Base-by-base conservation (phyloP, 2,329 filamentous ascomycete genomes). In the Aspergillus sp. region DNA sequence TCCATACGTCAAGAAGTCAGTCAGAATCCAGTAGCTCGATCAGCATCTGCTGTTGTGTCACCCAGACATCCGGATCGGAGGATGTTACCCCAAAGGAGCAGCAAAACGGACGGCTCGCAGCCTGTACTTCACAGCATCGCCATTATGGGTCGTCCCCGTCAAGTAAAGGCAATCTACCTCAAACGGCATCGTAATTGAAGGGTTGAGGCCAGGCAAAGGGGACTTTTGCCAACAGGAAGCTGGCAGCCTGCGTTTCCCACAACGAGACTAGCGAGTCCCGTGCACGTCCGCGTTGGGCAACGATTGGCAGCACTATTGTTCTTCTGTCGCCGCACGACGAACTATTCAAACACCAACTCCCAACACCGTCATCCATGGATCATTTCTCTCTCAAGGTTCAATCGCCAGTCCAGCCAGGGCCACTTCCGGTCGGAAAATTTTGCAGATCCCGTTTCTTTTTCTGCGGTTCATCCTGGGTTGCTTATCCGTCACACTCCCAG, bases 21-120 rank as follows among this genome's bases (percentile, higher is more conserved):
- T 51, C 45, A 52, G 14, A 23, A 44, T 46, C 41, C 50, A 41
- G 48, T 37, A 47, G 43, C 24, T 50, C 48, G 53, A 52, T 51
- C 41, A 59, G 50, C 56, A 55, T 56, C 19, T 35, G 47, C 57
- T 59, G 54, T 44, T 35, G 61, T 63, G 57, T 59, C 56, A 62
- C 61, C 55, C 55, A 43, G 46, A 41, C 41, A 46, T 24, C 40
- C 44, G 47, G 57, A 59, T 48, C 50, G 12, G 27, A 12, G 45
- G 51, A 58, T 50, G 47, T 35, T 37, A 49, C 39, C 19, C 35
- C 27, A 40, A 37, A 27, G 12, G 52, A 41, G 35, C 35, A 33
- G 23, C 17, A 33, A 46, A 24, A 39, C n/a, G 19, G 8, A 59
- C 17, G 41, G 37, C 31, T 24, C 35, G 41, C 40, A 33, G 44